These are phyloP conservation scores for Pestalotiopsis sp. DNA, from an alignment of 2,329 filamentous ascomycete species.

Conservation along the genomic window DNA sequence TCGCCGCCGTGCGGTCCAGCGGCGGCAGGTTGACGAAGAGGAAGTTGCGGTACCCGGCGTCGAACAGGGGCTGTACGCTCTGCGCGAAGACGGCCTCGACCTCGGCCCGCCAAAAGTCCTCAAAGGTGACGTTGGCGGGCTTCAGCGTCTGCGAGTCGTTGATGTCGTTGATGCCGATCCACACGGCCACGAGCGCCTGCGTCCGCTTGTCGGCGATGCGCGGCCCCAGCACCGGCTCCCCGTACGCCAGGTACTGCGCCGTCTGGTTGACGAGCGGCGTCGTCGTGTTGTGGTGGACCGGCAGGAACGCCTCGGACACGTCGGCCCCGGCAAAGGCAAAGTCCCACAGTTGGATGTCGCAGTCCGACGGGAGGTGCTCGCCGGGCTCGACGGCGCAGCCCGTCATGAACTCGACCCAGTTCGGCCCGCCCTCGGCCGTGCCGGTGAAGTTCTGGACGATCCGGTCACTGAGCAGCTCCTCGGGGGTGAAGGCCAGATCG, in stretches of 20 bases:
- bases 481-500: slow-evolving; percentile 41
- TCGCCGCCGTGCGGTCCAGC: slow-evolving; percentile 45
- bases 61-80: slow-evolving; percentile 44
- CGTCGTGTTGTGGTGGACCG: slow-evolving; percentile 53
- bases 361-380: slow-evolving; percentile 43
- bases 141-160: slow-evolving; percentile 45
- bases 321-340: slow-evolving; percentile 58
- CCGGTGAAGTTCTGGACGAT: slow-evolving; percentile 49
- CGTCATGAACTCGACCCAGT: slow-evolving; percentile 57
- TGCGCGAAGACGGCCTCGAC: slow-evolving; percentile 41
- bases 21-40: slow-evolving; percentile 56
- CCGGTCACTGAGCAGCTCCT: slow-evolving; percentile 41
- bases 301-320: slow-evolving; percentile 43
- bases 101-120: slow-evolving; percentile 45
- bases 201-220: background rate
- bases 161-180: slow-evolving; percentile 62
- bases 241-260: slow-evolving; percentile 47
- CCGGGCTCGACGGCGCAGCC: slow-evolving; percentile 47
- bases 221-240: slow-evolving; percentile 37
- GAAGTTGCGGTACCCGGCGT: slow-evolving; percentile 54
- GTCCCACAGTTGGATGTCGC: slow-evolving; percentile 54
- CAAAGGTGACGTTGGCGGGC: slow-evolving; percentile 44
- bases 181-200: slow-evolving; percentile 47
- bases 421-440: slow-evolving; percentile 53
- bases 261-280: slow-evolving; percentile 51